Evolutionary conservation across 2,329 filamentous ascomycete genomes (phyloP).

Genomic region (Pestalotiopsis sp.): DNA sequence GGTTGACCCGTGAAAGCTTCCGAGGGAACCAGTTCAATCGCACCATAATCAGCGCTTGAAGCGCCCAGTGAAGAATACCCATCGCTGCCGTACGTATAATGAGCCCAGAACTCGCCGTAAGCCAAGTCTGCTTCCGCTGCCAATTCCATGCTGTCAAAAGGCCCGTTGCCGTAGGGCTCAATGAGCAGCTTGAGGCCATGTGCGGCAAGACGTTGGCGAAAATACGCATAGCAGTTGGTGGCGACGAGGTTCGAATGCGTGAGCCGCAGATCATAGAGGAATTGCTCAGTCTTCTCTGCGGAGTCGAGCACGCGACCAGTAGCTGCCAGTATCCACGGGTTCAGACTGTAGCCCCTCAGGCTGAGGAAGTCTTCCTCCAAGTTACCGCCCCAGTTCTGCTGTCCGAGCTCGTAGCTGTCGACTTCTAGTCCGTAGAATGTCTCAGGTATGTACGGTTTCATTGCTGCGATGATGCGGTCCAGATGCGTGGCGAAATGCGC

Average conservation of each 20-base stretch:
- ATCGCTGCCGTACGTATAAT: background rate
- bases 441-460: background rate
- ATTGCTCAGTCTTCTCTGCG: background rate
- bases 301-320: background rate
- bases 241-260: background rate
- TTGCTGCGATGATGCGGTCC: background rate
- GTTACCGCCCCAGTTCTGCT: background rate
- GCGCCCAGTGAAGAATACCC: background rate
- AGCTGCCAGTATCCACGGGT: background rate
- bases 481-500: background rate
- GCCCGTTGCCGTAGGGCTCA: background rate
- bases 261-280: background rate
- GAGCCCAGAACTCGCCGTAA: background rate
- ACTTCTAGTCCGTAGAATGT: background rate
- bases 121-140: background rate
- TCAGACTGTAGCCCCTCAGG: background rate
- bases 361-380: background rate
- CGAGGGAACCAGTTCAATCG: background rate
- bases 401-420: background rate
- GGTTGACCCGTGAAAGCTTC: background rate
- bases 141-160: background rate
- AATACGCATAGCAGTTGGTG: slow-evolving; percentile 1
- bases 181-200: background rate
- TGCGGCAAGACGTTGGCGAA: background rate
- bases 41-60: background rate